These are phyloP conservation scores for Buddleja alternifolia DNA, from an alignment of 257 asterid species.

Conservation along the genomic window DNA sequence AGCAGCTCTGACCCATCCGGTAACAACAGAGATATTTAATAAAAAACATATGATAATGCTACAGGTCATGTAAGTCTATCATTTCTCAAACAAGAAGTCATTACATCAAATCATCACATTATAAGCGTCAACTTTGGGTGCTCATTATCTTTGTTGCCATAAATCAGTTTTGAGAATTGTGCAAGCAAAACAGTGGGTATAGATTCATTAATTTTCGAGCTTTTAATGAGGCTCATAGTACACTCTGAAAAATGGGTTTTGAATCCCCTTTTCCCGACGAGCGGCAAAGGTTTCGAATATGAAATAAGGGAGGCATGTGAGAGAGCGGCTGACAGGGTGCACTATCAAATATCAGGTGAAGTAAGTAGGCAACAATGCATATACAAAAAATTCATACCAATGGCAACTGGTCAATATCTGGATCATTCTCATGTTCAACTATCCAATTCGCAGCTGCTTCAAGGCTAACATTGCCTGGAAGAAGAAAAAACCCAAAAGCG, in stretches of 20 bases:
- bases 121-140: not conserved
- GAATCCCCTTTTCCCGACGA: not conserved
- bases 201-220: not conserved
- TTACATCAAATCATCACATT: not conserved
- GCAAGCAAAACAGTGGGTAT: not conserved
- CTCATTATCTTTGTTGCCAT: not conserved
- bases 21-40: not conserved
- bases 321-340: not conserved
- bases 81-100: not conserved
- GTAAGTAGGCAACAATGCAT: not conserved
- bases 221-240: not conserved
- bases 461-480: too few relatives aligned
- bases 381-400: constrained; percentile 48
- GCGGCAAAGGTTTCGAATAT: not conserved
- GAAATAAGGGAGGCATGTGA: constrained; percentile 14
- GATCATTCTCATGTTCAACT: too few relatives aligned
- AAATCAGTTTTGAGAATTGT: not conserved
- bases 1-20: not conserved
- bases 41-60: not conserved
- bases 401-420: too few relatives aligned
- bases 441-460: too few relatives aligned
- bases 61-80: not conserved
- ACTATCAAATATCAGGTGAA: constrained; percentile 2
- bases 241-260: not conserved
- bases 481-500: too few relatives aligned